Evolutionary conservation across 169 alveolate species (phyloP), one percentile per base, ranked within the genome.

Genomic region (Plasmodium vivax): DNA sequence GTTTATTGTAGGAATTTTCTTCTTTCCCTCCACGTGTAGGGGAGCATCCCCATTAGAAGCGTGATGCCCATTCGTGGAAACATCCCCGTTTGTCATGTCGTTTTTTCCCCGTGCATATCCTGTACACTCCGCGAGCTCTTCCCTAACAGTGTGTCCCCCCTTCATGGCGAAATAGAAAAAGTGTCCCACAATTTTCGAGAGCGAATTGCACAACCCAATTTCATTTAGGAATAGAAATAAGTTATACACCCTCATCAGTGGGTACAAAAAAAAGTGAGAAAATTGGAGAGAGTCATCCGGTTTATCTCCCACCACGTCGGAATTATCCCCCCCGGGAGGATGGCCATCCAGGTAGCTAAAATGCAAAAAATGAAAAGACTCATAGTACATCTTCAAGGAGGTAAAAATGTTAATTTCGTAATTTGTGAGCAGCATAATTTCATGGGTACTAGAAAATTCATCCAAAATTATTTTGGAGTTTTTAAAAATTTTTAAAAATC

Each of bases 361-460:
- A 82, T 73, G 36, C 38, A 83, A 38, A 92, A 82, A 92, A 32
- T 92, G 47, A 92, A 92, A 92, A 2, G 95, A 92, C 36, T 92
- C 95, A 74, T 47, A 92, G 83, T 92, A 92, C 34, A 83, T 72
- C 54, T 92, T 92, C 38, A 92, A 9, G 1, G 95, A 92, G 0
- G 95, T 74, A 16, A 92, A 92, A 71, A 92, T 92, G 30, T 83
- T 92, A 30, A 92, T 92, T 92, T 92, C 95, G 45, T 92, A 92
- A 92, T 92, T 81, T 73, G 27, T 36, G 6, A 92, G 81, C 79
- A 92, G 83, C 51, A 36, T 82, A 36, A 92, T 92, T 82, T 92
- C 92, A 82, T 47, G 74, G 41, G 19, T 92, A 19, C 19, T 43
- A n/a, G 92, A 92, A 45, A 82, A 92, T 12, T 92, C 92, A 62